Percentiles rank a stretch among this genome's conserved stretches.
phyloP scores from a whole-genome alignment of 495 filamentous ascomycete genomes.

The Paragyromitra xinjiangensis region DNA sequence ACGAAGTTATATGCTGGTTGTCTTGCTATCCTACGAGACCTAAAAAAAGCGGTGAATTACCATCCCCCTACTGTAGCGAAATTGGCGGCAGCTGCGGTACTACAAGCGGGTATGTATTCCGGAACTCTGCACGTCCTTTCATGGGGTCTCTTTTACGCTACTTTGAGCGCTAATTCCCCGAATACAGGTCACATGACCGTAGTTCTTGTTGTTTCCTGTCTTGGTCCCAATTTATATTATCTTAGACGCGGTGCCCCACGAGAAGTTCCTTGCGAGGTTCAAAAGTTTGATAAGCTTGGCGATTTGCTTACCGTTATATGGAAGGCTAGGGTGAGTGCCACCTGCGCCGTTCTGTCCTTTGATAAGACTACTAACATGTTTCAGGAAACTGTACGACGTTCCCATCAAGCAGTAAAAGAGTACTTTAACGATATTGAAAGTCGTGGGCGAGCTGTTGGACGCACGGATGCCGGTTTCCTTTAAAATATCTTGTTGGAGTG shows the following conservation, averaged over 20 bases:
- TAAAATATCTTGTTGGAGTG: neutral
- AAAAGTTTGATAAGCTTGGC: neutral
- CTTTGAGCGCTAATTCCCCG: neutral
- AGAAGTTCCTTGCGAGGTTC: neutral
- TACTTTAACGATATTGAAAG: neutral
- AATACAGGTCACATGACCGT: neutral
- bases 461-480: neutral
- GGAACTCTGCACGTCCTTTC: neutral
- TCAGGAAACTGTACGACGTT: neutral
- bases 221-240: neutral
- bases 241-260: neutral
- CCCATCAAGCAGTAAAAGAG: neutral
- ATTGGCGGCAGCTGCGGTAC: neutral
- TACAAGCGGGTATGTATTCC: constrained; percentile 1
- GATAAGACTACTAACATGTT: neutral
- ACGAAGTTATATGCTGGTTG: constrained; percentile 26
- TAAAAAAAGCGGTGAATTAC: neutral
- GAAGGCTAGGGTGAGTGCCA: neutral
- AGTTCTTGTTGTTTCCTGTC: neutral
- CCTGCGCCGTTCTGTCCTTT: neutral
- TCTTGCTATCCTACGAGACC: constrained; percentile 11
- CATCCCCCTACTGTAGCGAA: neutral
- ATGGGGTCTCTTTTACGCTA: neutral
- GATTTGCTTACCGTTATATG: neutral
- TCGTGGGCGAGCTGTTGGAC: neutral